Base-by-base conservation (phyloP, 306 rosid species). In the Trichosanthes truncata region DNA sequence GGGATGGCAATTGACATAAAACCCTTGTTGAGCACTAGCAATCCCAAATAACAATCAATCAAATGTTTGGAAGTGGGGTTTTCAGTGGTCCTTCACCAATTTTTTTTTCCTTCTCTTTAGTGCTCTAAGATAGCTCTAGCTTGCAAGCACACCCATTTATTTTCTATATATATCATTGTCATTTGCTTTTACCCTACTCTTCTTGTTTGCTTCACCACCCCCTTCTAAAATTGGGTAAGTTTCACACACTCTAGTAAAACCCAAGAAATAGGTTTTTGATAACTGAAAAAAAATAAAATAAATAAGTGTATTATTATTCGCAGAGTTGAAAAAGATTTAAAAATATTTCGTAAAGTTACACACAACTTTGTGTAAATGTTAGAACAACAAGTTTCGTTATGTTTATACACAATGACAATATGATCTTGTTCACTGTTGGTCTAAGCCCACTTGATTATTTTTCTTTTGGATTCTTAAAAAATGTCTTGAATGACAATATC, bases 41-140 rank as follows among this genome's bases (percentile, higher is more conserved):
- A 35, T 38, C 31, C 56, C 15, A 43, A 72, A 46, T 41, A 59
- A 20, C 33, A 69, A 69, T 43, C 46, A 26, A 74, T 83, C 17
- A 41, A 63, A 45, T 41, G 62, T 62, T 45, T 57, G 25, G 71
- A 29, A 38, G 38, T 69, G 71, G 61, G 63, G 55, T 80, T 43
- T 43, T 60, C 4, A 77, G 79, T 78, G 88, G 82, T 81, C 88
- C 81, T 83, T 82, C 40, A 52, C 77, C 62, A 33, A 83, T 72
- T 52, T 78, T 75, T 36, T 38, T 35, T 18, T 35, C 17, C 14
- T 66, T 40, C 67, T 61, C 53, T 76, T 48, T 55, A 77, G 82
- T 80, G 89, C 82, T 77, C 62, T 33, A 21, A 72, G 82, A 87
- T 80, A 61, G 79, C 60, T 87, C 84, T 60, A 76, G 56, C 67